Evolutionary conservation across 2,329 filamentous ascomycete species (phyloP).

Genomic region (Aspergillus unguis): DNA sequence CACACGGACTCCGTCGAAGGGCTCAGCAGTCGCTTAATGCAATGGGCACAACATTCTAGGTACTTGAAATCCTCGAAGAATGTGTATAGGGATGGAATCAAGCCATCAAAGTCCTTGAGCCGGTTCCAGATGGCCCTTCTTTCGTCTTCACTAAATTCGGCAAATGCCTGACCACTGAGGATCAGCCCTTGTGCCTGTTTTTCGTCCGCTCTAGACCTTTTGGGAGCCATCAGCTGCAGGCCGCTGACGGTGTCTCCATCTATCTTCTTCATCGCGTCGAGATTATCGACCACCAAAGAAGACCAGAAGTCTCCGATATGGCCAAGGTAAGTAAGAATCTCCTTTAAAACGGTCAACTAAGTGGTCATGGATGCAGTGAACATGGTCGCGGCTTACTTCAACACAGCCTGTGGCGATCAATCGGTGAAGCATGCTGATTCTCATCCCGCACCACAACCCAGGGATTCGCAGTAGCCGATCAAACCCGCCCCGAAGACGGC

Average conservation of each 20-base stretch:
- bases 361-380: neutral
- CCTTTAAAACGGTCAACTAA: constrained; percentile 11
- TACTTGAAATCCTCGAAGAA: constrained; percentile 41
- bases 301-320: constrained; percentile 22
- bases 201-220: constrained; percentile 9
- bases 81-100: constrained; percentile 29
- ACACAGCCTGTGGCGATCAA: neutral
- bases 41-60: constrained; percentile 25
- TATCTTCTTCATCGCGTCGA: constrained; percentile 18
- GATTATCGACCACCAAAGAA: constrained; percentile 17
- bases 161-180: constrained; percentile 17
- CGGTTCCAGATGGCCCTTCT: neutral
- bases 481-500: constrained; percentile 7
- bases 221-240: constrained; percentile 19
- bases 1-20: neutral
- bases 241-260: constrained; percentile 18
- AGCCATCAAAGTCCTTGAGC: neutral
- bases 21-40: constrained; percentile 25
- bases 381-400: neutral
- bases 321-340: constrained; percentile 20
- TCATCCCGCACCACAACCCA: neutral
- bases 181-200: constrained; percentile 15
- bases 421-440: neutral
- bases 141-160: constrained; percentile 16
- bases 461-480: constrained; percentile 14